Conservation (phyloP, 2,329 filamentous ascomycete genomes). For the Colletotrichum salicis region DNA sequence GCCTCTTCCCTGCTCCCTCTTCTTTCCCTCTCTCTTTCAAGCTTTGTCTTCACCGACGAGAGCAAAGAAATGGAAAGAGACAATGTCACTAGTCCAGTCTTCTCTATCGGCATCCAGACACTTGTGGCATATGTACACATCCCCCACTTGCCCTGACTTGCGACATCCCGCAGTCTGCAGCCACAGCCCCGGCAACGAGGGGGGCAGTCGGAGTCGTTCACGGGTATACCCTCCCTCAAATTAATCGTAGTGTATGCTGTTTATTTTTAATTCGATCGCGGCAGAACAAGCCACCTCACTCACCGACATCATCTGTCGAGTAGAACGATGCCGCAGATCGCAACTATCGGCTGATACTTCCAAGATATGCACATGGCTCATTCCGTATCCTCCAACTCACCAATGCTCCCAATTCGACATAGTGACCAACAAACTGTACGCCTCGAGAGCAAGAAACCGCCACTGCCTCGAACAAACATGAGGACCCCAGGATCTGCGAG, state of each 20-base stretch:
- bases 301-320: background rate
- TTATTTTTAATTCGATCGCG: background rate
- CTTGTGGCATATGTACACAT: background rate
- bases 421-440: background rate
- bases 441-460: background rate
- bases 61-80: background rate
- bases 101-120: background rate
- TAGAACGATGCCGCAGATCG: background rate
- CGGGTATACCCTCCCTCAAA: background rate
- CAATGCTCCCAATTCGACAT: background rate
- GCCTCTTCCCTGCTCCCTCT: background rate
- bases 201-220: background rate
- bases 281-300: background rate
- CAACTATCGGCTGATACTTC: background rate
- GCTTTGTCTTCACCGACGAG: slow-evolving; percentile 7
- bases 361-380: background rate
- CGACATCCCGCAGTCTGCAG: slow-evolving; percentile 1
- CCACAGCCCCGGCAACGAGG: background rate
- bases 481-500: background rate
- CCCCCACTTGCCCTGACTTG: slow-evolving; percentile 14
- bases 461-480: background rate
- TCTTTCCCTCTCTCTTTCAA: slow-evolving; percentile 1
- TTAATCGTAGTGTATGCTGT: background rate
- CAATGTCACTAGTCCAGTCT: background rate
- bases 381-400: background rate